These are phyloP conservation scores for Camellia oleifera DNA, from an alignment of 179 eudicot species.

Conservation along the genomic window DNA sequence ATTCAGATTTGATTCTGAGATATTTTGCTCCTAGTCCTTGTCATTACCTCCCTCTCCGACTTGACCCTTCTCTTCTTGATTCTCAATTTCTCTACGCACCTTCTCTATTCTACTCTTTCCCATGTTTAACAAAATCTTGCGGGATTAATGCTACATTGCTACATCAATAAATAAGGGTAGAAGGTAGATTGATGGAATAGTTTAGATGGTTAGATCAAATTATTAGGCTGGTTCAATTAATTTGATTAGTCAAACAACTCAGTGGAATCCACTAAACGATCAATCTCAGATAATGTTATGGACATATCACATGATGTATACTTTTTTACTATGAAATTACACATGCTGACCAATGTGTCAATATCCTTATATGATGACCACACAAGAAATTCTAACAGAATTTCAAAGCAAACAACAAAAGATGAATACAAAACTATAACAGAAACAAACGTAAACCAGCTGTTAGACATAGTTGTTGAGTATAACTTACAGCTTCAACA, in stretches of 20 bases:
- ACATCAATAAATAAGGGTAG: background rate
- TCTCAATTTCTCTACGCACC: background rate
- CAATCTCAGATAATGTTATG: background rate
- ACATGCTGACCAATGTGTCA: background rate
- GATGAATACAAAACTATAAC: background rate
- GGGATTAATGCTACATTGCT: background rate
- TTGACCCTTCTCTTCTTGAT: background rate
- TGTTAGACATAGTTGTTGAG: background rate
- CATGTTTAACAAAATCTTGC: background rate
- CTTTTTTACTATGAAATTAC: background rate
- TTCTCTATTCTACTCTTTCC: background rate
- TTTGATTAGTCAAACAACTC: too few species aligned
- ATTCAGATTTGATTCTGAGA: too few species aligned
- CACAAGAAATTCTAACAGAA: background rate
- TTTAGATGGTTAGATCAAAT: background rate
- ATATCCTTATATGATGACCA: background rate
- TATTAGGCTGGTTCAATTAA: background rate
- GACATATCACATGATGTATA: background rate
- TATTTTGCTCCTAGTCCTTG: too few species aligned
- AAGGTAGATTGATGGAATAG: background rate
- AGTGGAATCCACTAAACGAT: too few species aligned
- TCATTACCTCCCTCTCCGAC: background rate
- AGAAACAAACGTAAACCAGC: too few species aligned
- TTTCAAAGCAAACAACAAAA: background rate
- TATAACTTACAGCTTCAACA: slow-evolving; percentile 78